Base-by-base conservation (phyloP, 1,139 yeast species). In the Debaryomyces sp. region DNA sequence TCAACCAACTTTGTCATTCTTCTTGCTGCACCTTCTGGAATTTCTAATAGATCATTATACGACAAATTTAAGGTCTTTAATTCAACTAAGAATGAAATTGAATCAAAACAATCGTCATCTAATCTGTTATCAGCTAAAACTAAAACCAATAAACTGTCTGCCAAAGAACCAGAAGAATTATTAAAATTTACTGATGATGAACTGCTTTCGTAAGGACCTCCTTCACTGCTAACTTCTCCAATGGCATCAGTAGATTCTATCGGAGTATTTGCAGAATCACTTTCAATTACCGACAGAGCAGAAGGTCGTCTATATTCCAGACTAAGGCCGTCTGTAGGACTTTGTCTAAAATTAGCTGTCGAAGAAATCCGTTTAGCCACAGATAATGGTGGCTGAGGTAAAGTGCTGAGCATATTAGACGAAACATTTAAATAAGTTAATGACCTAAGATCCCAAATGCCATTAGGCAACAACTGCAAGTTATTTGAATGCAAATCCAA, bases 401-500 rank as follows among this genome's bases (percentile, higher is more conserved):
- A 84, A 2, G 78, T 62, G 15, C 80, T 82, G 39, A 94, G 73
- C 54, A 87, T 75, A 61, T 95, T 94, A 0, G 97, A 89, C 0
- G 97, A 85, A 2, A 89, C 77, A 66, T 95, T 94, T 56, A 91
- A 74, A 5, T 71, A 69, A 5, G 80, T 78, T 60, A 88, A 74
- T 0, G 81, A 74, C 27, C 75, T 77, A 64, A 87, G 73, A 49
- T 77, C 73, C 89, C 90, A 89, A 42, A 89, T 78, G 24, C 81
- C 84, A 34, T 78, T 79, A 0, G 95, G 92, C 33, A 95, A 68
- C 5, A 72, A 61, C 56, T 89, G 87, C 56, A 95, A 75, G 61
- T 91, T 92, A 66, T 95, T 95, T 44, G 89, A 81, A 66, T 94
- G 98, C 44, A 91, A 70, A 65, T 95, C 98, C 54, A 95, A 73